Evolutionary conservation across 768 basidiomycete species (phyloP), one percentile per base, ranked within the genome.

Genomic region (Lyophyllum atratum): DNA sequence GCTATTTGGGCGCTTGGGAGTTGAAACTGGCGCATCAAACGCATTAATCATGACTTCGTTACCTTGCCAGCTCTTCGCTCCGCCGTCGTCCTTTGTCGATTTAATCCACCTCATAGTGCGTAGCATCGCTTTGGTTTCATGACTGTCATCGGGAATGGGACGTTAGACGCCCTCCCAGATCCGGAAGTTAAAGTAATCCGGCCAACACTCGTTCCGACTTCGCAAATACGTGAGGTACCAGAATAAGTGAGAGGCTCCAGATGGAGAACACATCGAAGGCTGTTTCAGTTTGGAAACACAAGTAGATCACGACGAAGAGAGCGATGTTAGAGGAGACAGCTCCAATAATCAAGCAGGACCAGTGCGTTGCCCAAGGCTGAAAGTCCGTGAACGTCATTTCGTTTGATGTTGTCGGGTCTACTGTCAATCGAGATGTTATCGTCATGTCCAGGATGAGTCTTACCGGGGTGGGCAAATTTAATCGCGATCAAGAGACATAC

Each of bases 101-200:
- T 14, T n/a, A 42, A 53, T 55, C 54, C 54, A 55, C 54, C 37
- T 31, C 33, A 55, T 55, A 48, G 25, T 55, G 54, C 54, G 54
- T 55, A n/a, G 39, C 29, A 22, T 45, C 21, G 43, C 43, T 22
- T 44, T 28, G 22, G 28, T 43, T 39, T 53, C 52, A 53, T 22
- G 31, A 22, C 5, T 5, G 1, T 8, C n/a, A 24, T 17, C 31
- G 48, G 48, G 31, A 6, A 48, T 14, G 6, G 5, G 17, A 26
- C 29, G 47, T 26, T 19, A 37, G 34, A 7, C 34, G 34, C 17
- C 17, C 17, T 37, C 34, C 12, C 29, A 5, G 6, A 5, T 6
- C 5, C 5, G 34, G 12, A 37, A 37, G 17, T 3, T 12, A 37
- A 37, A 37, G 12, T 3, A 37, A 37, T 37, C 34, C 8, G 34